Percentiles rank a stretch among this genome's conserved stretches.
Evolutionary conservation across 1,284 basidiomycete genomes (phyloP).

Genomic region (Trichosporon sp.): DNA sequence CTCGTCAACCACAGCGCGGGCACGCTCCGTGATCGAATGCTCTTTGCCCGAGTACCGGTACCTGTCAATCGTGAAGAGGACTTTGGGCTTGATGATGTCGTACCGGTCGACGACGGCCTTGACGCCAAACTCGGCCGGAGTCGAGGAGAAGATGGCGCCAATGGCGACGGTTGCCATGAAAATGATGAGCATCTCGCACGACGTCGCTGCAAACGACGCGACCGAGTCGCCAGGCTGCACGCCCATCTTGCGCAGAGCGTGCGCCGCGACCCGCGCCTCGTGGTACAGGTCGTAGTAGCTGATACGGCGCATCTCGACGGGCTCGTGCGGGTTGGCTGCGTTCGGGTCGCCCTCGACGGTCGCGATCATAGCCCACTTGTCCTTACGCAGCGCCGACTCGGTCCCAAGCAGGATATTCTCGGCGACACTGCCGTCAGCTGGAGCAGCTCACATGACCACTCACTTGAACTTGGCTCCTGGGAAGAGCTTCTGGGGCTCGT

Average conservation of each 20-base stretch:
- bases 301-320: slow-evolving; percentile 33
- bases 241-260: slow-evolving; percentile 30
- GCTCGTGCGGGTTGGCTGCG: slow-evolving; percentile 23
- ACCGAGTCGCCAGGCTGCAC: slow-evolving; percentile 31
- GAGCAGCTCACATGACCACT: neutral
- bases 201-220: slow-evolving; percentile 31
- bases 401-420: slow-evolving; percentile 31
- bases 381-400: slow-evolving; percentile 30
- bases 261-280: slow-evolving; percentile 27
- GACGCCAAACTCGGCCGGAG: slow-evolving; percentile 39
- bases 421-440: slow-evolving; percentile 27
- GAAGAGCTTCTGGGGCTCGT: slow-evolving; percentile 32
- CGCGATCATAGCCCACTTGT: slow-evolving; percentile 30
- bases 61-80: slow-evolving; percentile 52
- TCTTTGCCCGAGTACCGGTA: slow-evolving; percentile 51
- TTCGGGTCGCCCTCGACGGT: slow-evolving; percentile 31
- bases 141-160: slow-evolving; percentile 39
- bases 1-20: slow-evolving; percentile 31
- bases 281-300: slow-evolving; percentile 33
- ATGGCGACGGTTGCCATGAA: slow-evolving; percentile 31
- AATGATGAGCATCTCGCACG: slow-evolving; percentile 33
- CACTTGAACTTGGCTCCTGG: slow-evolving; percentile 30
- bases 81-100: slow-evolving; percentile 48
- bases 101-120: slow-evolving; percentile 39
- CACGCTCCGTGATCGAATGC: slow-evolving; percentile 38